These are phyloP conservation scores for Prosopis cineraria DNA, from an alignment of 306 rosid genomes.

Conservation along the genomic window DNA sequence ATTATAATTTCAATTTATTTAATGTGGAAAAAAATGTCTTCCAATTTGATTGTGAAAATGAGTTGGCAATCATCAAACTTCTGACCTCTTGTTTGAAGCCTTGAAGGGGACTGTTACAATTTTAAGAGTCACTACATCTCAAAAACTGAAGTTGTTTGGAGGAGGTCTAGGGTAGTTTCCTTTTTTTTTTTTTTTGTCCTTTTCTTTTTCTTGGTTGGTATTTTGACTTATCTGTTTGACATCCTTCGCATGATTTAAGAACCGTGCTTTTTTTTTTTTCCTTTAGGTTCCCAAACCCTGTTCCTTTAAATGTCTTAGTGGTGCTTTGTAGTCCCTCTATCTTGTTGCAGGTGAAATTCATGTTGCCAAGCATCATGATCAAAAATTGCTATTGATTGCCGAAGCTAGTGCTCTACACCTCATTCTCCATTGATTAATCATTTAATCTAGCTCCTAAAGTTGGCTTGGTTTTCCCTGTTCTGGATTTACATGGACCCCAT, in stretches of 20 bases:
- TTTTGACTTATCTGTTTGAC: not conserved
- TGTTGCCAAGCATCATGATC: conserved; percentile 59
- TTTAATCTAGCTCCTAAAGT: conserved; percentile 46
- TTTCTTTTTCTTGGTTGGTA: too few relatives aligned
- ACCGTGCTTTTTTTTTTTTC: not conserved
- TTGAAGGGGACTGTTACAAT: not conserved
- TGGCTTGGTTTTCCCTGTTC: not conserved
- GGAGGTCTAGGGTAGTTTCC: not conserved
- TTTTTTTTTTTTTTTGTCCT: too few relatives aligned
- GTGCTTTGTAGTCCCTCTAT: not conserved
- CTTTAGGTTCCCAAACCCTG: not conserved
- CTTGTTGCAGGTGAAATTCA: conserved; percentile 41
- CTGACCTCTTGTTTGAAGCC: not conserved
- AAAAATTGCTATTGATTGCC: conserved; percentile 56
- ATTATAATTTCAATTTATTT: not conserved
- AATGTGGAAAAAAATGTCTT: not conserved
- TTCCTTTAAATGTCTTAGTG: not conserved
- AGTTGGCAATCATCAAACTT: not conserved
- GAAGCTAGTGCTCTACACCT: conserved; percentile 65
- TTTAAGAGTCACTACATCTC: not conserved
- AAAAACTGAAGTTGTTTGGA: not conserved
- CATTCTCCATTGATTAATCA: conserved; percentile 48
- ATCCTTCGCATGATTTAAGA: not conserved
- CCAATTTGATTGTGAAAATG: not conserved
- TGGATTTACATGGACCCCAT: not conserved